A percentile compares a stretch with the other conserved stretches of the same genome.
phyloP scores from a whole-genome alignment of 2,329 filamentous ascomycete genomes.

The Ceratocystis diversiconidia region DNA sequence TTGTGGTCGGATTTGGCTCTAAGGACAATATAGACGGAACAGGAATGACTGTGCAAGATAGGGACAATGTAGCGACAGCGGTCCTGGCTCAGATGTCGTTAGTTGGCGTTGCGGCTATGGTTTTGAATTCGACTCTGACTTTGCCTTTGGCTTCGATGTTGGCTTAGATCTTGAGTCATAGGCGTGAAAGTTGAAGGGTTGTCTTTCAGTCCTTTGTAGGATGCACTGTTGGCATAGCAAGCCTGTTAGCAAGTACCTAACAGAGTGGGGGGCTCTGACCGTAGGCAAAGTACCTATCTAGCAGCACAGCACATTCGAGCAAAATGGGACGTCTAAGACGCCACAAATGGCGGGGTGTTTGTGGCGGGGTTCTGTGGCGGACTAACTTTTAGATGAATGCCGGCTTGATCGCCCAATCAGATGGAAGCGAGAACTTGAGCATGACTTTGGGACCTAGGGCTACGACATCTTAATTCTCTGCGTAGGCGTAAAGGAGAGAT shows the following conservation, averaged over 20 bases:
- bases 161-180: slow-evolving; percentile 12
- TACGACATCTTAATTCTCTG: too few species aligned
- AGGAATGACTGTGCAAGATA: background rate
- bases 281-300: slow-evolving; percentile 5
- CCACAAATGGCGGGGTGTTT: slow-evolving; percentile 18
- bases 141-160: background rate
- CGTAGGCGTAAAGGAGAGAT: too few species aligned
- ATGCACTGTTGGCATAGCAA: background rate
- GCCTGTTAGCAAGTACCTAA: background rate
- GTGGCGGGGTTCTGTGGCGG: slow-evolving; percentile 14
- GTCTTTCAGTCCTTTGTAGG: background rate
- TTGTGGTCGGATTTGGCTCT: background rate
- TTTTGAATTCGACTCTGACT: background rate
- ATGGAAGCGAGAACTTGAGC: background rate
- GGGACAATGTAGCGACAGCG: slow-evolving; percentile 1
- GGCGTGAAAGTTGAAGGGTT: slow-evolving; percentile 7
- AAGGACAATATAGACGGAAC: background rate
- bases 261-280: background rate
- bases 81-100: background rate
- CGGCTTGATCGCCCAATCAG: background rate
- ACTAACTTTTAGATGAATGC: background rate
- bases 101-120: background rate
- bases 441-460: background rate
- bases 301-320: slow-evolving; percentile 1
- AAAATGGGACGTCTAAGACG: background rate